Percentiles rank a stretch among this genome's conserved stretches.
phyloP scores from a whole-genome alignment of 176 grass and related monocot genomes.

The Alloteropsis semialata region DNA sequence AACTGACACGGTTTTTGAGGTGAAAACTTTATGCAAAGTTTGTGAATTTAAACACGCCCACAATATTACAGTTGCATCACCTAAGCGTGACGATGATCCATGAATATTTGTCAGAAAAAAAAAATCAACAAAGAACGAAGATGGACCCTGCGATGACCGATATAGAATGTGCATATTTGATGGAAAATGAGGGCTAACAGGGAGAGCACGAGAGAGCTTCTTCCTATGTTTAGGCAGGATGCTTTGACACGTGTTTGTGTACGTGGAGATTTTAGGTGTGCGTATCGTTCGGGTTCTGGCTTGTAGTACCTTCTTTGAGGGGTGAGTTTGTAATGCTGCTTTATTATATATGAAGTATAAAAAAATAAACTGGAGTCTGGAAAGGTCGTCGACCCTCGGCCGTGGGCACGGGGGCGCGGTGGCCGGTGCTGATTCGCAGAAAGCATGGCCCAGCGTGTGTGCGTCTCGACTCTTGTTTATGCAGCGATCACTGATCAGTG shows the following conservation, averaged over 20 bases:
- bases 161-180: neutral
- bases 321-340: too few species aligned
- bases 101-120: neutral
- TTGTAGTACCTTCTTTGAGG: too few species aligned
- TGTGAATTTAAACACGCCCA: too few species aligned
- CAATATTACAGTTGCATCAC: neutral
- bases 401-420: neutral
- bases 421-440: conserved; percentile 36
- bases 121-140: neutral
- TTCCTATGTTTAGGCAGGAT: too few species aligned
- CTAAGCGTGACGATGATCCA: too few species aligned
- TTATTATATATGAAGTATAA: too few species aligned
- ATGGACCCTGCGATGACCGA: neutral
- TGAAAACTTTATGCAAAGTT: too few species aligned
- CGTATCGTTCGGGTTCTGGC: too few species aligned
- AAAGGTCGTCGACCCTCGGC: neutral
- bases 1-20: too few species aligned
- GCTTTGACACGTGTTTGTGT: too few species aligned
- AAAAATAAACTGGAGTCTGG: too few species aligned
- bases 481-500: neutral
- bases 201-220: neutral
- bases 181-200: neutral
- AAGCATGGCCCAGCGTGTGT: conserved; percentile 13
- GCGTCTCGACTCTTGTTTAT: neutral
- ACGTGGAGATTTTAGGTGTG: too few species aligned